Conservation (phyloP, 2,329 filamentous ascomycete species). For the Ustilaginoidea virens region DNA sequence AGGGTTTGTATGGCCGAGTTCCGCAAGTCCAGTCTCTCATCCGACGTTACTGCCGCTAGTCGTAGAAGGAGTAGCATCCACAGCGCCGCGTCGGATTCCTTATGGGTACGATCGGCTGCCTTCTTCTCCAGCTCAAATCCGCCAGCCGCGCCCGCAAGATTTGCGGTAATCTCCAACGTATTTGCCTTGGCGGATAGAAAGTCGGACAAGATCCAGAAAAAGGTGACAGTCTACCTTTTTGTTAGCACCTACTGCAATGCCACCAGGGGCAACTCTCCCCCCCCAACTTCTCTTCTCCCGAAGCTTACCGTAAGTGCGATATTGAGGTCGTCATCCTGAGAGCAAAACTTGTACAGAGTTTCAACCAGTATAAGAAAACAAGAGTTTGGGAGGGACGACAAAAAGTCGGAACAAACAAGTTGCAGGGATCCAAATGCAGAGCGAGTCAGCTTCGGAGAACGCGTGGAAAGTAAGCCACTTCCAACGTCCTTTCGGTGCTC, state of each 20-base stretch:
- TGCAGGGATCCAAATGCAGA: slow-evolving; percentile 82
- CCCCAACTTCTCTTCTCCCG: too few species aligned
- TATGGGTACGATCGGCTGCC: slow-evolving; percentile 41
- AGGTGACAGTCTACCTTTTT: slow-evolving; percentile 82
- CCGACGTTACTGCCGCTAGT: slow-evolving; percentile 54
- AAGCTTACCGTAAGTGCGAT: slow-evolving; percentile 69
- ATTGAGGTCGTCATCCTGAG: slow-evolving; percentile 82
- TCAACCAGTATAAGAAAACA: slow-evolving; percentile 70
- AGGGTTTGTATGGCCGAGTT: slow-evolving; percentile 87
- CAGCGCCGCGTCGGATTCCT: slow-evolving; percentile 52
- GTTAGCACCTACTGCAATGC: too few species aligned
- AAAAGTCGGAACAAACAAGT: slow-evolving; percentile 87
- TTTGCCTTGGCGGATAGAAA: slow-evolving; percentile 52
- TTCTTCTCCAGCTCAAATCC: slow-evolving; percentile 36
- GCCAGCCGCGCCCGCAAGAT: slow-evolving; percentile 36
- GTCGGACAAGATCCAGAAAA: slow-evolving; percentile 92
- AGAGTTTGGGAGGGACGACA: slow-evolving; percentile 53
- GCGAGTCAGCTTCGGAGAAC: slow-evolving; percentile 62
- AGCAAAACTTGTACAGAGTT: slow-evolving; percentile 77
- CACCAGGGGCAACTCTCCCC: too few species aligned
- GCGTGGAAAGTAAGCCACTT: slow-evolving; percentile 27
- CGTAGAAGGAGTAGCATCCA: slow-evolving; percentile 66
- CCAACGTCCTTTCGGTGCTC: slow-evolving; percentile 17
- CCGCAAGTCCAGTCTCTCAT: slow-evolving; percentile 58
- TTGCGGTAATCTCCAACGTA: slow-evolving; percentile 40